phyloP scores from a whole-genome alignment of 1,139 yeast species.

The Waltiozyma sp. region DNA sequence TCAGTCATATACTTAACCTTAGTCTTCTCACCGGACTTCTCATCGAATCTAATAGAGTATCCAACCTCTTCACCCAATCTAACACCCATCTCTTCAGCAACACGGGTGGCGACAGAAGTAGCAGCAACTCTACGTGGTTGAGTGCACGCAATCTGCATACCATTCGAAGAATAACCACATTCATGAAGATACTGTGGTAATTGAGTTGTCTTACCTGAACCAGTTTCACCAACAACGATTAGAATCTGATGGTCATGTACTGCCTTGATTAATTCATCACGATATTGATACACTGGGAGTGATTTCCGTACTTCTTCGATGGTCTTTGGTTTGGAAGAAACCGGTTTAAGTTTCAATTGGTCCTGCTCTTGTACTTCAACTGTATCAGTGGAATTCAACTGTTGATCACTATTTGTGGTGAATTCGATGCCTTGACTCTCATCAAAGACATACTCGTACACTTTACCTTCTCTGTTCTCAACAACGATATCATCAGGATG shows the following conservation, averaged over 20 bases:
- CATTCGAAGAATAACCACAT: constrained; percentile 55
- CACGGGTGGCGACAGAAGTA: constrained; percentile 83
- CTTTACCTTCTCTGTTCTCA: constrained; percentile 31
- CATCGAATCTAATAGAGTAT: constrained; percentile 80
- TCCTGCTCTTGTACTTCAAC: constrained; percentile 18
- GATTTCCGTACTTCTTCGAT: constrained; percentile 41
- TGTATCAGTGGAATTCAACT: constrained; percentile 20
- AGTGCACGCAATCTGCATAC: constrained; percentile 69
- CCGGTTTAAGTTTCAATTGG: constrained; percentile 30
- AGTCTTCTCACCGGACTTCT: constrained; percentile 51
- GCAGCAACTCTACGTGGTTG: constrained; percentile 98
- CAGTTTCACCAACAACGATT: constrained; percentile 93
- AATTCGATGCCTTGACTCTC: constrained; percentile 65
- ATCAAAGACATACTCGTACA: constrained; percentile 76
- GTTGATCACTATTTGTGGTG: constrained; percentile 22
- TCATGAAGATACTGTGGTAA: constrained; percentile 82
- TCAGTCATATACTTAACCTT: constrained; percentile 82
- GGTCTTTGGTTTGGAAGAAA: constrained; percentile 29
- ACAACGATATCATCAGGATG: constrained; percentile 36
- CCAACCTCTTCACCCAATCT: constrained; percentile 75
- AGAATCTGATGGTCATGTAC: constrained; percentile 59
- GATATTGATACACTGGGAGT: constrained; percentile 66
- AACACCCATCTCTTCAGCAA: constrained; percentile 75
- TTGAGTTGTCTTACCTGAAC: constrained; percentile 96
- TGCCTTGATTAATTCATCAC: constrained; percentile 52